Evolutionary conservation across 495 filamentous ascomycete species (phyloP).

Genomic region (Paragyromitra xinjiangensis): DNA sequence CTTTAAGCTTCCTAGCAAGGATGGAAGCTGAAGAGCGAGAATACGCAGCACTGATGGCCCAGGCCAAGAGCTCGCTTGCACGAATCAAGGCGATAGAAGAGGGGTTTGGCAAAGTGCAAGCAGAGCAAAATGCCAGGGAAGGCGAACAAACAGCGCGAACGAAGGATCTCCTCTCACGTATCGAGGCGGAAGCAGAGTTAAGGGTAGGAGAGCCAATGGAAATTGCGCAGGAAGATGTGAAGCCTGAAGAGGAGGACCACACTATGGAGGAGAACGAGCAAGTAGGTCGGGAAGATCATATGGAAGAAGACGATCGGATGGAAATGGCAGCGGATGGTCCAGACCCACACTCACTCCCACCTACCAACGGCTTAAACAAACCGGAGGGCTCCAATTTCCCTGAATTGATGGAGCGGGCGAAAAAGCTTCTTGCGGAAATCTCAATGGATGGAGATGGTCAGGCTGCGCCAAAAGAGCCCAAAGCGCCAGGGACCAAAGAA

Average conservation of each 20-base stretch:
- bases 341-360: neutral
- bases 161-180: conserved; percentile 29
- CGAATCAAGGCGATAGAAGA: conserved; percentile 32
- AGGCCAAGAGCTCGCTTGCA: conserved; percentile 42
- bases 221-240: neutral
- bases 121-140: conserved; percentile 11
- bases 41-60: conserved; percentile 40
- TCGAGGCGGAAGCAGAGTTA: neutral
- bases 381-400: conserved; percentile 16
- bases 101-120: conserved; percentile 19
- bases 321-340: neutral
- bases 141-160: conserved; percentile 10
- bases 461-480: neutral
- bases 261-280: conserved; percentile 34
- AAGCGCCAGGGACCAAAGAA: conserved; percentile 11
- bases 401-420: conserved; percentile 42
- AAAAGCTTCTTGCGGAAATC: conserved; percentile 30
- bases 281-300: neutral
- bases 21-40: conserved; percentile 36
- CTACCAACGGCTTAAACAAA: neutral
- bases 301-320: conserved; percentile 16
- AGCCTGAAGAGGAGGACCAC: conserved; percentile 9
- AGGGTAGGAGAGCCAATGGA: neutral
- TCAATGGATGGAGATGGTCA: conserved; percentile 25
- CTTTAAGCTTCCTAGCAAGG: conserved; percentile 22